Conservation (phyloP, 2,329 filamentous ascomycete genomes). For the Lasiodiplodia citricola region DNA sequence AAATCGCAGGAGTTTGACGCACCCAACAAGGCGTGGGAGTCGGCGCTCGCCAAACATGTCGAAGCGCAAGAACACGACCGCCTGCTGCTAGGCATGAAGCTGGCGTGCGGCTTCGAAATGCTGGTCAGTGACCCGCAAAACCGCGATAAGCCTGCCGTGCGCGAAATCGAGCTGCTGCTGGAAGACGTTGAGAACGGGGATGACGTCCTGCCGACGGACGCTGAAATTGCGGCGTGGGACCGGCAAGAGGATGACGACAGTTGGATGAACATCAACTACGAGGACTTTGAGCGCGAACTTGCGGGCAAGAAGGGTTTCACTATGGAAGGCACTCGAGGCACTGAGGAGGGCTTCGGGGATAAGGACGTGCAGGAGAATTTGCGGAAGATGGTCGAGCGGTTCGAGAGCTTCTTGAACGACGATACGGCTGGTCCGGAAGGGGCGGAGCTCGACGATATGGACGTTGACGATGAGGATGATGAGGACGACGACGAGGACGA, state of each 20-base stretch:
- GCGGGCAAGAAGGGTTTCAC: slow-evolving; percentile 50
- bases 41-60: slow-evolving; percentile 31
- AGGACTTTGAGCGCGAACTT: slow-evolving; percentile 85
- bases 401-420: slow-evolving; percentile 89
- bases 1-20: slow-evolving; percentile 80
- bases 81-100: slow-evolving; percentile 81
- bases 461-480: slow-evolving; percentile 64
- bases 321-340: background rate
- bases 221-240: slow-evolving; percentile 74
- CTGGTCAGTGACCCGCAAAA: slow-evolving; percentile 71
- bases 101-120: slow-evolving; percentile 91
- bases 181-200: slow-evolving; percentile 78
- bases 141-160: slow-evolving; percentile 69
- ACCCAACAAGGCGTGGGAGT: slow-evolving; percentile 57
- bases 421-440: slow-evolving; percentile 81
- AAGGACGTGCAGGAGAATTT: slow-evolving; percentile 74
- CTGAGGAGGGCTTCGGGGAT: slow-evolving; percentile 56
- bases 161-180: slow-evolving; percentile 77
- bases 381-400: slow-evolving; percentile 89
- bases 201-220: slow-evolving; percentile 70
- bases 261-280: slow-evolving; percentile 91
- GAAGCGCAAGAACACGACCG: slow-evolving; percentile 39
- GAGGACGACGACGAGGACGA: slow-evolving; percentile 45
- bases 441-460: slow-evolving; percentile 72
- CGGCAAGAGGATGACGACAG: slow-evolving; percentile 78